phyloP scores from a whole-genome alignment of 371 early-diverging fungal species.

The Dentiscutata heterogama region DNA sequence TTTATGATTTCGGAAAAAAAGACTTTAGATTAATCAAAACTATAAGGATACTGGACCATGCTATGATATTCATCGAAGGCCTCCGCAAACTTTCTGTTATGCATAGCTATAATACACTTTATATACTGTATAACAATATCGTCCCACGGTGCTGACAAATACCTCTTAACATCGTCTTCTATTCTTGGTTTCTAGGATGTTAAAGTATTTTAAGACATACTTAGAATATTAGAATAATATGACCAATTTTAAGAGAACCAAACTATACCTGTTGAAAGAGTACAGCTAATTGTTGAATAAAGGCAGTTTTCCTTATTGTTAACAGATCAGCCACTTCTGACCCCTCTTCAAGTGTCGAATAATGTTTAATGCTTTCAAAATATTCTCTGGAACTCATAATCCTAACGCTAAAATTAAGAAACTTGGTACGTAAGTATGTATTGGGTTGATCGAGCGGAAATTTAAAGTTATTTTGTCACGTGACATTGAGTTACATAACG shows the following conservation, averaged over 20 bases:
- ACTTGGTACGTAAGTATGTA: too few species aligned
- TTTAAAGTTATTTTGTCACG: too few species aligned
- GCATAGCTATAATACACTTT: slow-evolving; percentile 26
- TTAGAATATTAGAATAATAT: too few species aligned
- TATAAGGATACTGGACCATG: slow-evolving; percentile 43
- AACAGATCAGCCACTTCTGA: neutral
- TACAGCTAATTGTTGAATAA: neutral
- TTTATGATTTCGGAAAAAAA: neutral
- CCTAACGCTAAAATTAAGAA: neutral
- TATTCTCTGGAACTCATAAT: neutral
- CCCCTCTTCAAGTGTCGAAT: neutral
- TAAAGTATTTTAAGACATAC: neutral
- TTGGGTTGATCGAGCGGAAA: too few species aligned
- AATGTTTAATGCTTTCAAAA: neutral
- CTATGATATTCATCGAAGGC: slow-evolving; percentile 32
- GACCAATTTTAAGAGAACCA: neutral
- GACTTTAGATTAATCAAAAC: neutral
- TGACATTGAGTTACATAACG: too few species aligned
- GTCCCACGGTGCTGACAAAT: slow-evolving; percentile 33
- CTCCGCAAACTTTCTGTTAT: slow-evolving; percentile 23
- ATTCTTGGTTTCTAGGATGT: neutral
- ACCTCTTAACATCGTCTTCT: slow-evolving; percentile 17
- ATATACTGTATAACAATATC: slow-evolving; percentile 33
- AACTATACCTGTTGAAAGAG: neutral
- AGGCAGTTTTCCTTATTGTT: neutral